Conservation (phyloP, 768 basidiomycete species). For the Coprinopsis cinerea region DNA sequence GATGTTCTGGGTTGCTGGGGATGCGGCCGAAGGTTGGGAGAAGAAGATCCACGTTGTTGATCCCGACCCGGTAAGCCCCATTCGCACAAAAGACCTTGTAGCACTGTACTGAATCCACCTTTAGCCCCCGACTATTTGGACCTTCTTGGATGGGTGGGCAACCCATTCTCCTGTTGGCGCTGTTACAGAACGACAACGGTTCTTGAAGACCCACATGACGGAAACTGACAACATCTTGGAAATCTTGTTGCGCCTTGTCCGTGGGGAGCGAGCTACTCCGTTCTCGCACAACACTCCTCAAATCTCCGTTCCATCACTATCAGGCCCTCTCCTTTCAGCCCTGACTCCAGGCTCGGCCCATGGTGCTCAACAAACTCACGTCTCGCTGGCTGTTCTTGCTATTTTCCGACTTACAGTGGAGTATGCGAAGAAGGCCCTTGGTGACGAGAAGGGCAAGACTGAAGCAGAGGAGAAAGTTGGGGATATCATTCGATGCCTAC, state of each 20-base stretch:
- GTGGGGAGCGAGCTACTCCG: slow-evolving; percentile 78
- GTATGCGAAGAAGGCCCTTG: slow-evolving; percentile 67
- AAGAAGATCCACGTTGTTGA: slow-evolving; percentile 89
- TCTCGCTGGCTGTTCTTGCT: slow-evolving; percentile 88
- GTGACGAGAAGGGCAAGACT: slow-evolving; percentile 53
- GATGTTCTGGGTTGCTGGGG: slow-evolving; percentile 82
- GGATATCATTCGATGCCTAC: slow-evolving; percentile 87
- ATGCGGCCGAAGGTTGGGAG: slow-evolving; percentile 88
- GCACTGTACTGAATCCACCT: slow-evolving; percentile 7
- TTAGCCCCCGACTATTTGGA: slow-evolving; percentile 89
- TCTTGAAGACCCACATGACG: slow-evolving; percentile 83
- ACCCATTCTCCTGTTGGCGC: slow-evolving; percentile 75
- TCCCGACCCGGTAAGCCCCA: slow-evolving; percentile 81
- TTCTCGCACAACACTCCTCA: slow-evolving; percentile 59
- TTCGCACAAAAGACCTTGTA: not conserved
- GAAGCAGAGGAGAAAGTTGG: slow-evolving; percentile 75
- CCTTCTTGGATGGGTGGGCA: slow-evolving; percentile 87
- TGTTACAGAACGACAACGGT: slow-evolving; percentile 74
- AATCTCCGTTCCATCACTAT: slow-evolving; percentile 55
- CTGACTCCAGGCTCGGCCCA: slow-evolving; percentile 74
- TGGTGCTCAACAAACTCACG: slow-evolving; percentile 87
- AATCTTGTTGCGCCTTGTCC: slow-evolving; percentile 85
- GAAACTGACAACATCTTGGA: slow-evolving; percentile 88
- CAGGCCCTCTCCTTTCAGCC: slow-evolving; percentile 67
- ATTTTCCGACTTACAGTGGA: slow-evolving; percentile 83